Evolutionary conservation across 2,329 filamentous ascomycete genomes (phyloP), one percentile per base, ranked within the genome.

Genomic region (Aureobasidium lini): DNA sequence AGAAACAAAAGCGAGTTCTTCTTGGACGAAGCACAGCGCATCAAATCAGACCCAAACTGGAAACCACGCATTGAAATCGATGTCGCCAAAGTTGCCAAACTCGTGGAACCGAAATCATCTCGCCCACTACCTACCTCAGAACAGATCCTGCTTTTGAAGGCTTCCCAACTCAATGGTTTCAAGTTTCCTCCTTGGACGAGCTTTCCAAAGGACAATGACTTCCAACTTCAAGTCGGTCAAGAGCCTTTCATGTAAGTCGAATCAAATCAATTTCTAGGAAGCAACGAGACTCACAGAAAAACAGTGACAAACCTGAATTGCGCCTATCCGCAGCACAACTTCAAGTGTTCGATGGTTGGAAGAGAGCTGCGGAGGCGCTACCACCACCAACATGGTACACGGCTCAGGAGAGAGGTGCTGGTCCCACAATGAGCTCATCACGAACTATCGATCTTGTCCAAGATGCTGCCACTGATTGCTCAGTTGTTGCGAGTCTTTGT

Each of bases 401-500:
- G 1, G 64, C 64, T 4, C 64, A 68, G 34, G 66, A 68, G 34
- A 62, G 61, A 31, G 64, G 68, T 11, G 63, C 70, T 4, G 72
- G 71, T 3, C 79, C 78, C 13, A 75, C 82, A 10, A 89, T 89
- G 84, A 72, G 75, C 48, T 77, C 81, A 15, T 73, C 75, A 6
- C 74, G 79, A 8, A 79, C 82, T 13, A 84, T 89, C 62, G 93
- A 99, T 72, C 81, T 99, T 7, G 91, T 96, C 2, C 94, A 99
- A 73, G 94, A 99, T 72, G 85, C 95, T 61, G 92, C 93, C 5
- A 95, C 93, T 0, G 94, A 99, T 71, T 99, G 94, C 70, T 97
- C 94, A 1, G 93, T 99, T 3, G 93, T 99, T 31, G 94, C 94
- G 15, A 96, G 94, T 70, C 80, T 99, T 6, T 96, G 92, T 70